Percentiles rank a stretch among this genome's conserved stretches.
phyloP scores from a whole-genome alignment of 108 stramenopile species.

The Skeletonema potamos region DNA sequence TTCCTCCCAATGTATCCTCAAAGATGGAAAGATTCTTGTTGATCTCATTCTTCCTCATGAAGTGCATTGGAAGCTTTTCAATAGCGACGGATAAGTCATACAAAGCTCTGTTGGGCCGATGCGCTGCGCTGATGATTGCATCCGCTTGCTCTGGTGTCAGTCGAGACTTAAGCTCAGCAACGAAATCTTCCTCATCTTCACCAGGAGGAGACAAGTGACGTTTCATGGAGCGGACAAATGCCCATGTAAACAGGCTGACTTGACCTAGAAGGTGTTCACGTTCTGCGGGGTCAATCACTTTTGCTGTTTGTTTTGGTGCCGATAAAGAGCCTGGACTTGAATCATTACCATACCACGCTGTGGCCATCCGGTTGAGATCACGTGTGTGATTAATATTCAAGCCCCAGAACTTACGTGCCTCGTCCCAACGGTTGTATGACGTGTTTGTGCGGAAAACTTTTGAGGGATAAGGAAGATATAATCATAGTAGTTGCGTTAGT shows the following conservation, averaged over 20 bases:
- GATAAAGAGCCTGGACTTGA: not conserved
- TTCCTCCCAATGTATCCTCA: constrained; percentile 36
- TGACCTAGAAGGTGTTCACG: constrained; percentile 7
- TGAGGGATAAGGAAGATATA: not conserved
- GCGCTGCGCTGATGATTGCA: constrained; percentile 54
- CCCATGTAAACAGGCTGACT: constrained; percentile 15
- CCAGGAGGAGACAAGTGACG: constrained; percentile 19
- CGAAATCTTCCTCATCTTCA: constrained; percentile 43
- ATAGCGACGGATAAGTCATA: constrained; percentile 52
- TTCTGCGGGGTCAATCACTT: not conserved
- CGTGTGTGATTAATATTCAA: constrained; percentile 31
- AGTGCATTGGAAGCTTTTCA: constrained; percentile 66
- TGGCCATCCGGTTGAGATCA: constrained; percentile 22
- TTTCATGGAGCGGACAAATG: constrained; percentile 34
- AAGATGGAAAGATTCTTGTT: constrained; percentile 54
- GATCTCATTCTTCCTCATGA: constrained; percentile 61
- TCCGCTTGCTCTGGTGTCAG: constrained; percentile 44
- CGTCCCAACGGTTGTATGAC: constrained; percentile 51
- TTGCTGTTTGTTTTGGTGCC: not conserved
- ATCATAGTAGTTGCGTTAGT: no score
- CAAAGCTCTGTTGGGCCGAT: constrained; percentile 63
- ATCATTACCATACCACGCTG: constrained; percentile 15
- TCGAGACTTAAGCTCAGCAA: constrained; percentile 23
- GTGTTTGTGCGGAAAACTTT: constrained; percentile 56
- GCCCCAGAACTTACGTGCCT: constrained; percentile 32